Base-by-base conservation (phyloP, 2,329 filamentous ascomycete genomes). In the Pestalotiopsis sp. region DNA sequence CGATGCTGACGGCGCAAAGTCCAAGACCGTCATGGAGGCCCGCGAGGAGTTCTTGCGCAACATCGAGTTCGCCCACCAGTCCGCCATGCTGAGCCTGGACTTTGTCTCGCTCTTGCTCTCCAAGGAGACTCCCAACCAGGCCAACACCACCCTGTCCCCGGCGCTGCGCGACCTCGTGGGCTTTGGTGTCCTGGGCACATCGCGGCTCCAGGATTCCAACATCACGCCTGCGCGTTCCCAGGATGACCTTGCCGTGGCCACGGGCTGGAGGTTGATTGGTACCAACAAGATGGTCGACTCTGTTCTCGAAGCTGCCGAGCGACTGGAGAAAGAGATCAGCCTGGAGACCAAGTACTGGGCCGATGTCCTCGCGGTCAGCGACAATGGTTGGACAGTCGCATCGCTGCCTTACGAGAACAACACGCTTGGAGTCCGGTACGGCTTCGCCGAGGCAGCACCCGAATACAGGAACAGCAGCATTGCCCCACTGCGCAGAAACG, bases 311-410 rank as follows among this genome's bases (percentile, higher is more conserved):
- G 91, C 94, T 4, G 92, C 93, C 0, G 85, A 87, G 31, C 87
- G 93, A 56, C 82, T 99, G 13, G 88, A 93, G 73, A 88, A 87
- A 12, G 95, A 97, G 78, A 92, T 97, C 41, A 86, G 88, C 11
- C 88, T 90, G 38, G 96, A 99, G 82, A 91, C 91, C 1, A 91
- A 87, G 74, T 99, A 97, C 79, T 99, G 96, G 96, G 88, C 92
- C 67, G 92, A 97, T 74, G 88, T 98, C 2, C 83, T 97, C 61
- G 88, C 90, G 11, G 90, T 98, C 59, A 94, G 92, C 72, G 89
- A 94, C 72, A 91, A 90, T 67, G 94, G 95, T 4, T 99, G 96
- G 95, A 91, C 92, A 23, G 84, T 98, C 20, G 95, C 92, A 73
- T 88, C 92, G 63, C 83, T 96, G 56, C 93, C 94, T 0, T 85